Conservation (phyloP, 306 rosid genomes). For the Urtica urens region DNA sequence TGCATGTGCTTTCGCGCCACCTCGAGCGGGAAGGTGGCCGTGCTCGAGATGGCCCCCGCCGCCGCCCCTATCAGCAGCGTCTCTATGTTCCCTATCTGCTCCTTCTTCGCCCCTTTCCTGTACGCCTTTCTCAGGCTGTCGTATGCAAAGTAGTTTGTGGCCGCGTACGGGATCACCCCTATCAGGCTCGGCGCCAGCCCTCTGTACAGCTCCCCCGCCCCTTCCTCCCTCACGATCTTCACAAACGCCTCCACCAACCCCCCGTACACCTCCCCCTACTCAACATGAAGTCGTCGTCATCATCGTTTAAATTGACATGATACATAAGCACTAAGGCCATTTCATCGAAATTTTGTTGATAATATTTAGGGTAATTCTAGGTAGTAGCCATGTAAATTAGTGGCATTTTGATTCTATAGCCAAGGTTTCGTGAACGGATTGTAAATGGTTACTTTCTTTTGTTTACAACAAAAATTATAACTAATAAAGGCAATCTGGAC, state of each 20-base stretch:
- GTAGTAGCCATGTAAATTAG: too few relatives aligned
- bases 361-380: too few relatives aligned
- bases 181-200: conserved; percentile 89
- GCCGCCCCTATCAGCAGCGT: conserved; percentile 91
- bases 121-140: conserved; percentile 73
- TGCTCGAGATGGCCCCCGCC: conserved; percentile 89
- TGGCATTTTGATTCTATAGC: too few relatives aligned
- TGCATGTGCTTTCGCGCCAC: conserved; percentile 99
- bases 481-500: too few relatives aligned
- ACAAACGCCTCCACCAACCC: conserved; percentile 77
- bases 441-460: too few relatives aligned
- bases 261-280: conserved; percentile 72
- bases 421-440: too few relatives aligned
- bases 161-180: conserved; percentile 88
- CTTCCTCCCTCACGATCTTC: conserved; percentile 72
- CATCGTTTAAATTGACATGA: too few relatives aligned
- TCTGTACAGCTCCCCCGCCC: conserved; percentile 75
- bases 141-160: conserved; percentile 78
- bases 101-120: conserved; percentile 57
- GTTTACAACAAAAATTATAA: too few relatives aligned
- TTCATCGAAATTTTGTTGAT: too few relatives aligned
- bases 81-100: conserved; percentile 80
- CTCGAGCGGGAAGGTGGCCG: conserved; percentile 89
- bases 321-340: too few relatives aligned
- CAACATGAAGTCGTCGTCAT: too few relatives aligned